These are phyloP conservation scores for Extremus antarcticus DNA, from an alignment of 495 filamentous ascomycete genomes.

Conservation along the genomic window DNA sequence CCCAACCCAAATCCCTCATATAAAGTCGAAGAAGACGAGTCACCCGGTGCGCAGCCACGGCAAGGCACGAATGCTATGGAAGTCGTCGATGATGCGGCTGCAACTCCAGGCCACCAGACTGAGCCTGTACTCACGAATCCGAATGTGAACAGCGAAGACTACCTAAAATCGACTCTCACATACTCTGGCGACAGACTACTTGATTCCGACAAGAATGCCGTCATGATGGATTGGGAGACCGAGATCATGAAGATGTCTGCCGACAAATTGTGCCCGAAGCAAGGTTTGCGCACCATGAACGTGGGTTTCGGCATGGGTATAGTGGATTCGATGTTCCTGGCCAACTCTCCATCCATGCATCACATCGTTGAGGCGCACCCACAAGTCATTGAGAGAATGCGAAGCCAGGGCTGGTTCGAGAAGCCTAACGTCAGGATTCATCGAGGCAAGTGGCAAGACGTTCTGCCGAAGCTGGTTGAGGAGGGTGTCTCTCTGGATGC, in stretches of 20 bases:
- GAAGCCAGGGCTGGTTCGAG: constrained; percentile 48
- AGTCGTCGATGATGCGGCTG: background rate
- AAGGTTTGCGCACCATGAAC: constrained; percentile 67
- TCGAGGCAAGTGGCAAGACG: constrained; percentile 75
- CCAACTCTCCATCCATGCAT: constrained; percentile 48
- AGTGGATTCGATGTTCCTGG: constrained; percentile 72
- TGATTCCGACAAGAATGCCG: constrained; percentile 70
- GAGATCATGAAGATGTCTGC: constrained; percentile 78
- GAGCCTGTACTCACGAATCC: constrained; percentile 20
- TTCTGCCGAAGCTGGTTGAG: constrained; percentile 60
- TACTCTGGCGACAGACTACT: constrained; percentile 67
- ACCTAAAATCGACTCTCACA: constrained; percentile 65
- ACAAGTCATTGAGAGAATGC: constrained; percentile 62
- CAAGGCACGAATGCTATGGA: background rate
- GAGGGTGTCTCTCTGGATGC: constrained; percentile 68
- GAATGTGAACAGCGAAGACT: constrained; percentile 45
- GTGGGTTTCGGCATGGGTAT: constrained; percentile 97
- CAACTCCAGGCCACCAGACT: background rate
- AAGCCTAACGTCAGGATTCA: constrained; percentile 55
- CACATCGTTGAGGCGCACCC: constrained; percentile 91
- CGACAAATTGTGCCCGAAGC: constrained; percentile 44
- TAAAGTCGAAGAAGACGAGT: constrained; percentile 15
- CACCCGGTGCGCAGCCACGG: background rate
- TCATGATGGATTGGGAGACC: constrained; percentile 97
- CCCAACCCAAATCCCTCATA: constrained; percentile 17